These are phyloP conservation scores for Lavandula angustifolia DNA, from an alignment of 257 asterid genomes.

Conservation along the genomic window DNA sequence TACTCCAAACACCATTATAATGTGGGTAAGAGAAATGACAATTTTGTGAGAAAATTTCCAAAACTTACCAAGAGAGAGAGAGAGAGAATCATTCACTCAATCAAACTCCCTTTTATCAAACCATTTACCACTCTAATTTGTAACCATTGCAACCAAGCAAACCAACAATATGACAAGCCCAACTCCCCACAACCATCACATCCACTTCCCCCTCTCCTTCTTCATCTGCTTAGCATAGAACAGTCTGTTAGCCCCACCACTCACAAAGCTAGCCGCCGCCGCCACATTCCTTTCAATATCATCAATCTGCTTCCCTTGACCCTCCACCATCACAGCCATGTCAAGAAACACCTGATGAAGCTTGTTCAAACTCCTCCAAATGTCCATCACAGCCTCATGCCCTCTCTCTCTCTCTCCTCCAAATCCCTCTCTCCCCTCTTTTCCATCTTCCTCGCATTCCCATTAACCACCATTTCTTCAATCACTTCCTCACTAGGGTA, in stretches of 20 bases:
- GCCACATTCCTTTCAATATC: slow-evolving; percentile 69
- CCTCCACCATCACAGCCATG: slow-evolving; percentile 80
- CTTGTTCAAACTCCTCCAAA: slow-evolving; percentile 77
- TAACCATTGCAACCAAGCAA: slow-evolving; percentile 57
- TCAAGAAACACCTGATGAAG: slow-evolving; percentile 92
- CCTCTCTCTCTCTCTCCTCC: slow-evolving; percentile 72
- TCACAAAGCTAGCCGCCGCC: slow-evolving; percentile 62
- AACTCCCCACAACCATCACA: slow-evolving; percentile 62
- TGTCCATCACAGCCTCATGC: slow-evolving; percentile 82
- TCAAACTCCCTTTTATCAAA: too few relatives aligned
- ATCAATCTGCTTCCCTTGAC: slow-evolving; percentile 68
- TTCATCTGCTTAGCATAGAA: slow-evolving; percentile 75
- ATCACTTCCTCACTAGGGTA: slow-evolving; percentile 60
- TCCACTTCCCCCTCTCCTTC: slow-evolving; percentile 48
- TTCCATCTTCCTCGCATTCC: slow-evolving; percentile 43
- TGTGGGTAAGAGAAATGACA: too few relatives aligned
- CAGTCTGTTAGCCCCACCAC: slow-evolving; percentile 75
- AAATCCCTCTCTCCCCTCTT: slow-evolving; percentile 36
- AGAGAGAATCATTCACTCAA: too few relatives aligned
- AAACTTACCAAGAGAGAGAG: too few relatives aligned
- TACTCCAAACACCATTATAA: too few relatives aligned
- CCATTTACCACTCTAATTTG: slow-evolving; percentile 21
- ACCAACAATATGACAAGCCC: slow-evolving; percentile 56
- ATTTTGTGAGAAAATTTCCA: too few relatives aligned
- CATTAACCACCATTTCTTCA: slow-evolving; percentile 64